These are phyloP conservation scores for Bremia lactucae DNA, from an alignment of 352 stramenopile species.

Conservation along the genomic window DNA sequence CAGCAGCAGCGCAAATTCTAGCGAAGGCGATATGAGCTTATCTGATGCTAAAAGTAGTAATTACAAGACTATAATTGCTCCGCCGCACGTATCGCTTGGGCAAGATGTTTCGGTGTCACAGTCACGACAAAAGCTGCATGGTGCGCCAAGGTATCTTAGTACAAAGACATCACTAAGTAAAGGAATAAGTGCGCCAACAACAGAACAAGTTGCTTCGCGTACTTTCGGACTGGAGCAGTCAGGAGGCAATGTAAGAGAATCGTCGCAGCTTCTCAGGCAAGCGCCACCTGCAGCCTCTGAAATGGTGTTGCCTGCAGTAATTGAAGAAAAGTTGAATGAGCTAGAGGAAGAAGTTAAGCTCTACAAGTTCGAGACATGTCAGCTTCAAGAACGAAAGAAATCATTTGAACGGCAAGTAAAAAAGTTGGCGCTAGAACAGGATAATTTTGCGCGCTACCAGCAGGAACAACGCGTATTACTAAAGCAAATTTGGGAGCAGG, in stretches of 20 bases:
- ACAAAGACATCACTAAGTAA: conserved; percentile 1
- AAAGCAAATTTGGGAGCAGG: conserved; percentile 55
- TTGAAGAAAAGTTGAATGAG: conserved; percentile 76
- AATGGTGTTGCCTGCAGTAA: conserved; percentile 39
- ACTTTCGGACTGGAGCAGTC: conserved; percentile 3
- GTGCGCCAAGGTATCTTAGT: conserved; percentile 11
- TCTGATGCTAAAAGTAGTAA: neutral
- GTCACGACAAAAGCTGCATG: conserved; percentile 18
- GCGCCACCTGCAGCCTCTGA: conserved; percentile 3
- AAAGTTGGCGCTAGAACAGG: conserved; percentile 39
- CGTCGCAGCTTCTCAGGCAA: conserved; percentile 3
- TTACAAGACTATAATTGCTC: neutral
- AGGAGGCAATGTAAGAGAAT: conserved; percentile 1
- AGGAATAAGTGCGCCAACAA: neutral
- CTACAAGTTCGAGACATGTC: conserved; percentile 74
- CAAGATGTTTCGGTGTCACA: conserved; percentile 16
- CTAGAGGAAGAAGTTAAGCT: conserved; percentile 80
- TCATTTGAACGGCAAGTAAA: conserved; percentile 53
- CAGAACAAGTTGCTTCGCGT: conserved; percentile 3
- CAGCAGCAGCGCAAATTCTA: neutral
- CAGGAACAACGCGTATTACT: conserved; percentile 44
- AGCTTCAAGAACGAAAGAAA: conserved; percentile 62
- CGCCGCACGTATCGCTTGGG: conserved; percentile 1
- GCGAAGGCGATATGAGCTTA: conserved; percentile 1
- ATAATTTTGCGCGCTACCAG: conserved; percentile 39